A percentile compares a stretch with the other conserved stretches of the same genome.
Conservation (phyloP, 2,329 filamentous ascomycete genomes). For the Lachnellula arida region DNA sequence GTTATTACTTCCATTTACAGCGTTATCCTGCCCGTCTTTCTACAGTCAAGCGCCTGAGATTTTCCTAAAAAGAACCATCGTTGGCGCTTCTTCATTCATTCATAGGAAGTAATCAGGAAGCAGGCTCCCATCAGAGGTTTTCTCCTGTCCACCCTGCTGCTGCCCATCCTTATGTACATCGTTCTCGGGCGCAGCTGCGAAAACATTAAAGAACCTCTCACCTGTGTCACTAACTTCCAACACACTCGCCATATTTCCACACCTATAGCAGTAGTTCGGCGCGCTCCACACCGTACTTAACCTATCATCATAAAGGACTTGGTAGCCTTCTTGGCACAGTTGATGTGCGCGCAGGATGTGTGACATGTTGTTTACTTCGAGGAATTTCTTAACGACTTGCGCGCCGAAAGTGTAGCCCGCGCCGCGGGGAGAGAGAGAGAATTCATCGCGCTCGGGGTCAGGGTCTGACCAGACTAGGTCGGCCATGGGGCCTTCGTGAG, state of each 20-base stretch:
- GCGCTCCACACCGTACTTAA: slow-evolving; percentile 98
- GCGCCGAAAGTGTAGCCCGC: slow-evolving; percentile 97
- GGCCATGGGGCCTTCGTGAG: slow-evolving; percentile 98
- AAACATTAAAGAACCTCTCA: slow-evolving; percentile 95
- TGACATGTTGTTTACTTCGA: slow-evolving; percentile 95
- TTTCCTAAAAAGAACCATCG: no score
- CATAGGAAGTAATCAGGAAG: slow-evolving; percentile 71
- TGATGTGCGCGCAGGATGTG: slow-evolving; percentile 98
- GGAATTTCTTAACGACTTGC: slow-evolving; percentile 96
- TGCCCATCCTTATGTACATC: slow-evolving; percentile 85
- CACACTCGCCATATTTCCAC: slow-evolving; percentile 95
- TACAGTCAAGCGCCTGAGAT: no score
- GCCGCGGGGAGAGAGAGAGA: slow-evolving; percentile 86
- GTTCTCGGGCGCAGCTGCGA: slow-evolving; percentile 94
- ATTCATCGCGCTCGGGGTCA: slow-evolving; percentile 95
- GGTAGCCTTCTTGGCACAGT: slow-evolving; percentile 95
- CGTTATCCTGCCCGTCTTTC: background rate
- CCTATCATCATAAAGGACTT: slow-evolving; percentile 91
- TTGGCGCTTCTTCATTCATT: background rate
- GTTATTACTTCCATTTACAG: background rate
- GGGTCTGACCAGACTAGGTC: slow-evolving; percentile 98
- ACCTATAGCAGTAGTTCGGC: slow-evolving; percentile 78
- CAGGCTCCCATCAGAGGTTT: slow-evolving; percentile 56
- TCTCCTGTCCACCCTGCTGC: slow-evolving; percentile 72
- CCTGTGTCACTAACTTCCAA: slow-evolving; percentile 92